A percentile compares a stretch with the other conserved stretches of the same genome.
Conservation (phyloP, 2,329 filamentous ascomycete species). For the Pseudomassariella vexata region DNA sequence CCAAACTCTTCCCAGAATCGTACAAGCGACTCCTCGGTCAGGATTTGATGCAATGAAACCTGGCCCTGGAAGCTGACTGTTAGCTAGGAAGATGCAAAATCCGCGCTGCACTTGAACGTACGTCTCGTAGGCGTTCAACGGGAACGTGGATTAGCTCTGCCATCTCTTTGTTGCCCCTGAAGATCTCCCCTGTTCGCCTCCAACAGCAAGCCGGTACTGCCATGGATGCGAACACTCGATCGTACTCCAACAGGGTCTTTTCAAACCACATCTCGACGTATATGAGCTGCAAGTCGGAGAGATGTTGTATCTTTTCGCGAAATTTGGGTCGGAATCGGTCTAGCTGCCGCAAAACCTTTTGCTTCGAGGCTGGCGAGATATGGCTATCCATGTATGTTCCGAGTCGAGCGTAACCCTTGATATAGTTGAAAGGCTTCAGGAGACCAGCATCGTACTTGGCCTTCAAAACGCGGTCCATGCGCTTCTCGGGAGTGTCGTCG, state of each 20-base stretch:
- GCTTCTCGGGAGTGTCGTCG: constrained; percentile 77
- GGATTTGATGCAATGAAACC: constrained; percentile 89
- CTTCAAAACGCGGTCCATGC: constrained; percentile 88
- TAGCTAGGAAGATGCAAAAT: constrained; percentile 2
- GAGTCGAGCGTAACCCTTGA: constrained; percentile 87
- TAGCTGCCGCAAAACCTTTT: constrained; percentile 86
- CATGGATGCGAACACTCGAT: constrained; percentile 98
- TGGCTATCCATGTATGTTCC: constrained; percentile 89
- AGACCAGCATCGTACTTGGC: constrained; percentile 96
- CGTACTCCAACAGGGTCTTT: constrained; percentile 91
- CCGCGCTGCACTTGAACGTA: constrained; percentile 49
- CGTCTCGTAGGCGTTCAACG: constrained; percentile 84
- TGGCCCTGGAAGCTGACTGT: constrained; percentile 62
- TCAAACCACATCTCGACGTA: constrained; percentile 99
- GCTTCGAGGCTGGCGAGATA: constrained; percentile 73
- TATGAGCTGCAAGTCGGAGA: constrained; percentile 91
- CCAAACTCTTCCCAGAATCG: constrained; percentile 99
- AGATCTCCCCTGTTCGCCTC: constrained; percentile 95
- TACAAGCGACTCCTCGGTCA: constrained; percentile 90
- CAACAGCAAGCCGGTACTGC: constrained; percentile 96
- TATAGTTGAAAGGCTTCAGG: constrained; percentile 95
- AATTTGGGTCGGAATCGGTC: constrained; percentile 95
- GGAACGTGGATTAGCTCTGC: constrained; percentile 91
- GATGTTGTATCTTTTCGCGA: constrained; percentile 82
- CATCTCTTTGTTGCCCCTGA: constrained; percentile 97